Evolutionary conservation across 1,284 basidiomycete species (phyloP).

Genomic region (Leccinum ponderosum): DNA sequence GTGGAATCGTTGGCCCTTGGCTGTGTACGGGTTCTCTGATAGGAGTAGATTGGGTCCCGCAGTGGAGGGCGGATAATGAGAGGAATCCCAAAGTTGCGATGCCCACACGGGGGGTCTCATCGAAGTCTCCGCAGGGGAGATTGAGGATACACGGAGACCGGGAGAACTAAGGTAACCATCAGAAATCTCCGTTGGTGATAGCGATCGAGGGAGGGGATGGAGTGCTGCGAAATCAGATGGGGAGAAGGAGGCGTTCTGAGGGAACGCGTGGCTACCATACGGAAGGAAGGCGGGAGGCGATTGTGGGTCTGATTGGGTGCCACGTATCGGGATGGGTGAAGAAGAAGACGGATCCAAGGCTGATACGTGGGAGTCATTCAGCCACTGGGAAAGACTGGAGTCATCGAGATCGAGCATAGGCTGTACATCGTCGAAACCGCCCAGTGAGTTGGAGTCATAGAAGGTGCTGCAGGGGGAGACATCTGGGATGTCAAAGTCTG

Average conservation of each 20-base stretch:
- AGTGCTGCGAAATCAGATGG: constrained; percentile 57
- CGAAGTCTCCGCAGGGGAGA: constrained; percentile 57
- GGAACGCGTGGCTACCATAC: constrained; percentile 45
- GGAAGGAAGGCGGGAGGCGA: constrained; percentile 43
- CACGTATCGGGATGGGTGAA: constrained; percentile 64
- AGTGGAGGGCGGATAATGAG: constrained; percentile 32
- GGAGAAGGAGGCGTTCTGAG: constrained; percentile 53
- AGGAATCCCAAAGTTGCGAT: constrained; percentile 59
- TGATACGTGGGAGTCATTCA: constrained; percentile 53
- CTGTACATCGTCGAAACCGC: constrained; percentile 31
- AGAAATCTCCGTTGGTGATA: constrained; percentile 53
- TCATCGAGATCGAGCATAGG: constrained; percentile 44
- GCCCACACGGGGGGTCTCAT: constrained; percentile 58
- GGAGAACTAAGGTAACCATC: constrained; percentile 41
- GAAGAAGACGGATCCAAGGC: constrained; percentile 45
- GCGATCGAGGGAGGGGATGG: constrained; percentile 56
- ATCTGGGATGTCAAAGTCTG: constrained; percentile 38
- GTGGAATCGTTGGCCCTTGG: constrained; percentile 35
- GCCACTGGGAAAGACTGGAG: constrained; percentile 52
- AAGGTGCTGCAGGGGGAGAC: constrained; percentile 33
- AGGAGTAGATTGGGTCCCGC: constrained; percentile 46
- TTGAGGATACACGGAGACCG: constrained; percentile 46
- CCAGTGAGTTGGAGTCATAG: constrained; percentile 30
- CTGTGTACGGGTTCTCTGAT: constrained; percentile 38
- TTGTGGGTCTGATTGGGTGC: constrained; percentile 39